These are phyloP conservation scores for Tolypocladium guangdongense DNA, from an alignment of 2,329 filamentous ascomycete species.

Conservation along the genomic window DNA sequence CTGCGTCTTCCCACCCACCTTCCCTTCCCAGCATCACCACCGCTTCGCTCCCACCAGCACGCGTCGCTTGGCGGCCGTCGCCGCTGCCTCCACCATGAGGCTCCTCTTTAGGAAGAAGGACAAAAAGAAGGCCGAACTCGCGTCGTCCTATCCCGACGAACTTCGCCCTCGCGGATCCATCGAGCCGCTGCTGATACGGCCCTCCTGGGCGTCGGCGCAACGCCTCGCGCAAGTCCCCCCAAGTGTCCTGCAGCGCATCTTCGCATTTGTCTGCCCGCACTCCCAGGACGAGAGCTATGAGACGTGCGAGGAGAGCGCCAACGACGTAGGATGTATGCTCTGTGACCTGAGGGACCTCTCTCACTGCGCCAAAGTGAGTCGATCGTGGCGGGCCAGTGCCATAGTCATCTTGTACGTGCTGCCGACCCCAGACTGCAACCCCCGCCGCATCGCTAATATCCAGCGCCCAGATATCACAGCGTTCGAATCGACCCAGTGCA, in stretches of 20 bases:
- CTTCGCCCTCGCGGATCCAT: conserved; percentile 15
- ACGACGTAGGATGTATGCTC: conserved; percentile 77
- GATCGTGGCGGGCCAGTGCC: conserved; percentile 53
- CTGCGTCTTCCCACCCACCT: not conserved
- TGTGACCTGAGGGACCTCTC: conserved; percentile 86
- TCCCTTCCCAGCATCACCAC: not conserved
- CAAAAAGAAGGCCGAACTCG: conserved; percentile 21
- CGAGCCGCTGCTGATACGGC: conserved; percentile 19
- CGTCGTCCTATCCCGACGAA: conserved; percentile 15
- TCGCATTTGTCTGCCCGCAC: conserved; percentile 76
- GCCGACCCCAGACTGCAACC: not conserved
- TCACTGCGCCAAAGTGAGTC: conserved; percentile 64
- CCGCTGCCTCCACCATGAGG: conserved; percentile 19
- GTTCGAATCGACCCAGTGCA: conserved; percentile 90
- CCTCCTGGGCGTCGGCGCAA: conserved; percentile 29
- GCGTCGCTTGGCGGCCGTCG: not conserved
- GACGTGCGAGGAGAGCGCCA: conserved; percentile 69
- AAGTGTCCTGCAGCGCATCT: conserved; percentile 65
- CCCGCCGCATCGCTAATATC: not conserved
- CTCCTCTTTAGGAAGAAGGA: conserved; percentile 25
- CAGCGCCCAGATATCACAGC: conserved; percentile 59
- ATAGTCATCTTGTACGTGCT: conserved; percentile 48
- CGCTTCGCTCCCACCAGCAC: not conserved
- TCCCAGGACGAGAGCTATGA: conserved; percentile 66
- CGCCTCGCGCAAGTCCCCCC: conserved; percentile 48